Conservation (phyloP, 139 green algal genomes). For the Auxenochlorella protothecoides region DNA sequence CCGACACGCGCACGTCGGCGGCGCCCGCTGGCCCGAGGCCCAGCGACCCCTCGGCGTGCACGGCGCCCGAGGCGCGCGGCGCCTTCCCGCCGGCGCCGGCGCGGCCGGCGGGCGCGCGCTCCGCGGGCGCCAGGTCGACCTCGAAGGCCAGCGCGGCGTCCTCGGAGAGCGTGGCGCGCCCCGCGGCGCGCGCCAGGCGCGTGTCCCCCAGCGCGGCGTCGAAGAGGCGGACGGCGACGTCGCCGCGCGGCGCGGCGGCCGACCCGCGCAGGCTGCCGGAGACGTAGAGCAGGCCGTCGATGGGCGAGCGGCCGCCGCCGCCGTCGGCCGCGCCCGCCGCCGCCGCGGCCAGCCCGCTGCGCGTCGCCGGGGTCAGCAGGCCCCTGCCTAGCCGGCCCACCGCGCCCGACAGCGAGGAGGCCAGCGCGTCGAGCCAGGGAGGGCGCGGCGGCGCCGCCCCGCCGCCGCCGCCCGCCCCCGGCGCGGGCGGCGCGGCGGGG, state of each 20-base stretch:
- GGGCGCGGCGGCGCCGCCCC: no score
- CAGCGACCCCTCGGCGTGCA: background rate
- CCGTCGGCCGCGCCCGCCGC: slow-evolving; percentile 2
- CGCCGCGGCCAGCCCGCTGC: background rate
- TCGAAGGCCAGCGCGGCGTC: background rate
- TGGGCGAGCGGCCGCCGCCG: slow-evolving; percentile 16
- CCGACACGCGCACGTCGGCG: slow-evolving; percentile 41
- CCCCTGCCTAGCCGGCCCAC: slow-evolving; percentile 11
- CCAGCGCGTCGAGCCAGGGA: no score
- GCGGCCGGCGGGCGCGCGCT: no score
- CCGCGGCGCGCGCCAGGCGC: no score
- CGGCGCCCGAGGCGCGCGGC: no score
- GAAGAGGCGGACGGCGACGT: slow-evolving; percentile 52
- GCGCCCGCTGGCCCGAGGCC: background rate
- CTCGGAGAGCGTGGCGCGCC: background rate
- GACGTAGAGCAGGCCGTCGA: slow-evolving; percentile 73
- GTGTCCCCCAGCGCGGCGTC: slow-evolving; percentile 61
- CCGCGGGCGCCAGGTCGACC: background rate
- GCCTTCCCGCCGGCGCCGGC: no score
- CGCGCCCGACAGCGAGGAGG: slow-evolving; percentile 4
- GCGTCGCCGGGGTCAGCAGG: slow-evolving; percentile 3
- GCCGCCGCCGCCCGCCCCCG: background rate
- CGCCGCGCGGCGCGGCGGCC: slow-evolving; percentile 26
- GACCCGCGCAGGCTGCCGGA: slow-evolving; percentile 43
- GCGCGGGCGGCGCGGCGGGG: slow-evolving; percentile 25